Evolutionary conservation across 2,329 filamentous ascomycete genomes (phyloP).

Genomic region (Pseudonectria foliicola): DNA sequence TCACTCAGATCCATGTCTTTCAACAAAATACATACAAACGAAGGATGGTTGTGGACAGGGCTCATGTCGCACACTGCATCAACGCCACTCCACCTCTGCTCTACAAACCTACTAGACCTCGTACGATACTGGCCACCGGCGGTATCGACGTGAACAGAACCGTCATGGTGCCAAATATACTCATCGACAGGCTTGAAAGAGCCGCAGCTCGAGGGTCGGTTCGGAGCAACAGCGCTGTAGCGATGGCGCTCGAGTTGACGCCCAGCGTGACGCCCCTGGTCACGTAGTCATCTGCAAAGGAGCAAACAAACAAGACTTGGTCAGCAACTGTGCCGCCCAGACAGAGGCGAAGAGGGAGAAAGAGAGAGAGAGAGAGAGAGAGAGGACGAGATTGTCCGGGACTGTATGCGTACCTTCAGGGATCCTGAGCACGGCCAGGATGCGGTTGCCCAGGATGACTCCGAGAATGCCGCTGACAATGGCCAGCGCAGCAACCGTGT

Average conservation of each 20-base stretch:
- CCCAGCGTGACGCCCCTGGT: slow-evolving; percentile 56
- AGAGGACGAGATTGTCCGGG: neutral
- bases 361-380: too few relatives aligned
- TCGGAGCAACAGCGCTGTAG: slow-evolving; percentile 47
- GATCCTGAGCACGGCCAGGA: slow-evolving; percentile 43
- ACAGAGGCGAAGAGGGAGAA: too few relatives aligned
- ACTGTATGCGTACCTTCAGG: slow-evolving; percentile 46
- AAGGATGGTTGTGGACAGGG: too few relatives aligned
- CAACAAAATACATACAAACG: too few relatives aligned
- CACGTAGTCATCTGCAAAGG: slow-evolving; percentile 49
- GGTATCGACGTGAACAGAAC: slow-evolving; percentile 52
- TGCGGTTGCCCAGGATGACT: slow-evolving; percentile 44
- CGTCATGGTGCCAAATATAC: slow-evolving; percentile 52
- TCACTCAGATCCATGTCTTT: too few relatives aligned
- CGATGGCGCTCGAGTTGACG: slow-evolving; percentile 53
- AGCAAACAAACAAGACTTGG: neutral
- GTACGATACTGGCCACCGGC: slow-evolving; percentile 40
- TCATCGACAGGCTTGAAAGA: slow-evolving; percentile 53
- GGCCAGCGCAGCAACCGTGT: slow-evolving; percentile 48
- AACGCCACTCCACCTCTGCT: slow-evolving; percentile 1
- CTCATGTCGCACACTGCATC: too few relatives aligned
- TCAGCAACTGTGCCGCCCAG: neutral
- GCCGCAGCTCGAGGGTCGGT: slow-evolving; percentile 53
- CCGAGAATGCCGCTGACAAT: slow-evolving; percentile 55
- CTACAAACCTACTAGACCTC: slow-evolving; percentile 38